These are phyloP conservation scores for Mortierella sp. DNA, from an alignment of 371 early-diverging fungal genomes.

Conservation along the genomic window DNA sequence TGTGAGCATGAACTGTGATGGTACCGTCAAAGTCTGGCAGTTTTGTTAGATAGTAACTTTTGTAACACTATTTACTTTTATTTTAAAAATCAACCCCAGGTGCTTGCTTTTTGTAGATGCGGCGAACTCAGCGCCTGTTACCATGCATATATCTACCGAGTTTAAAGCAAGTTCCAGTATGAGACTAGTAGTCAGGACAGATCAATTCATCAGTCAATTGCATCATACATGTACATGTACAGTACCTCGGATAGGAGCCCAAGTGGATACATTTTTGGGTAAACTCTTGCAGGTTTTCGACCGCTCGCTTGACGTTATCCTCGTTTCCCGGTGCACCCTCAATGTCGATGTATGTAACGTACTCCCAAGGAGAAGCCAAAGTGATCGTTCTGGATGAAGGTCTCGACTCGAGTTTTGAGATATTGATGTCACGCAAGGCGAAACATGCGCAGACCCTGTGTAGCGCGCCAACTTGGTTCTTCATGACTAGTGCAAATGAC, in stretches of 20 bases:
- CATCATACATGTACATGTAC: background rate
- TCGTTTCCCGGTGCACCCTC: constrained; percentile 47
- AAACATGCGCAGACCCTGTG: constrained; percentile 44
- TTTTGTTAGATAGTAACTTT: constrained; percentile 21
- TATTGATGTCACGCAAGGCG: constrained; percentile 50
- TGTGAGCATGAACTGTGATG: constrained; percentile 50
- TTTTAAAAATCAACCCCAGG: too few relatives aligned
- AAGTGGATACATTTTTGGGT: constrained; percentile 46
- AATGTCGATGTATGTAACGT: constrained; percentile 48
- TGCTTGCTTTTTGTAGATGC: background rate
- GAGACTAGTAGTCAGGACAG: background rate
- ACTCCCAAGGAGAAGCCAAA: constrained; percentile 42
- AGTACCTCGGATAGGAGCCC: constrained; percentile 46
- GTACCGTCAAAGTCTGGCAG: constrained; percentile 45
- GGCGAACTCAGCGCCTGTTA: background rate
- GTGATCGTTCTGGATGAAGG: constrained; percentile 44
- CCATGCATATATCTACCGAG: constrained; percentile 16
- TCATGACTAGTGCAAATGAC: constrained; percentile 49
- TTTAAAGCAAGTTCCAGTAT: background rate
- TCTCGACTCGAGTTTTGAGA: constrained; percentile 50
- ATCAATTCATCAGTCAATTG: background rate
- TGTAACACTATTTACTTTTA: too few relatives aligned
- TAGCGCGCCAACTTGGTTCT: constrained; percentile 46
- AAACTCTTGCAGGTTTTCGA: constrained; percentile 46
- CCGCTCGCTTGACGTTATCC: constrained; percentile 39